Evolutionary conservation across 2,329 filamentous ascomycete species (phyloP), one percentile per base, ranked within the genome.

Genomic region (Lasiodiplodia sp.): DNA sequence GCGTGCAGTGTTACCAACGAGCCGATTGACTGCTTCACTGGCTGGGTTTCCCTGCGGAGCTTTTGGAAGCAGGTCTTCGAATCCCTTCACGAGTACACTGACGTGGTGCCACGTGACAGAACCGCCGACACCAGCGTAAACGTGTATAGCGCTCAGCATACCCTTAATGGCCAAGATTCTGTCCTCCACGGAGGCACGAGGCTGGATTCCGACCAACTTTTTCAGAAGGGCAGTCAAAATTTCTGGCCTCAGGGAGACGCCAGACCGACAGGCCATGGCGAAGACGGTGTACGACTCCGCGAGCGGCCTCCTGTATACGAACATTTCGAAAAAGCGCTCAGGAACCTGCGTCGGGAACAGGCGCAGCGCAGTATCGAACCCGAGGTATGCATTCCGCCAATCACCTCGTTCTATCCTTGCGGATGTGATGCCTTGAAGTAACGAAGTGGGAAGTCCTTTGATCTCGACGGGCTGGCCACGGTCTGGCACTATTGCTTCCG

Each of bases 401-500:
- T 86, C 82, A 21, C 82, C 80, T 38, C 78, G 73, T 4, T 83
- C 72, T 3, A 86, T 70, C 52, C 85, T 80, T 4, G 85, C 85
- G 1, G 78, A 81, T 53, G 82, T 73, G 55, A 86, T 86, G 6
- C 83, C 82, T 70, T 84, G 82, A 2, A 86, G 75, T 12, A 86
- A 75, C 25, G 76, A 73, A 21, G 82, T 78, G 2, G 82, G 80
- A 12, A 84, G 75, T 28, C 79, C 80, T 21, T 71, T 69, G 49
- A 81, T 74, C 28, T 67, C 67, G 14, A 74, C 74, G 1, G 73
- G 72, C 66, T 76, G 75, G 8, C 78, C 73, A 4, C 82, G 79
- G 68, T 86, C 80, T 1, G 80, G 75, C 5, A 85, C 71, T 34
- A 85, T 79, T 37, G 84, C 83, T 51, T 83, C 77, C 2, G 80